Base-by-base conservation (phyloP, 208 protist genomes). In the Wallacemonas rigidus region DNA sequence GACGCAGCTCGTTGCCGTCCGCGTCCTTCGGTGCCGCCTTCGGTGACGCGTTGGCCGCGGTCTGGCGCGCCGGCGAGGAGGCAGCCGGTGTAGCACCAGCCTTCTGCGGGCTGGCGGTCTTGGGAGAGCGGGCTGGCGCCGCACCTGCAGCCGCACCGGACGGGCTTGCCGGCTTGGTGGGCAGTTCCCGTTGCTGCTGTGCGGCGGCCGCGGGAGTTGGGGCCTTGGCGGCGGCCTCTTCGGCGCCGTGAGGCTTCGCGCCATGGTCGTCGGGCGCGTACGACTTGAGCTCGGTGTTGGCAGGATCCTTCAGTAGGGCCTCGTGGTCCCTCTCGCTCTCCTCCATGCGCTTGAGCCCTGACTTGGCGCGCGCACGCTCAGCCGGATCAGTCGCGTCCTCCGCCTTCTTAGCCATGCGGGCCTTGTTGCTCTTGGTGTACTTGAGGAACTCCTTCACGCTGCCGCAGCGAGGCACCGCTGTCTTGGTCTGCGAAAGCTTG, bases 391-490 rank as follows among this genome's bases (percentile, higher is more conserved):
- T 57, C n/a, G 54, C 39, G 17, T 80, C 77, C 43, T 77, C 61
- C 12, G 76, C 5, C 54, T 67, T 71, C 69, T 77, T 73, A 53
- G 76, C 61, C 53, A 82, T 71, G 35, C 57, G 65, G 45, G 76
- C 63, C 44, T 81, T 58, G 36, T 70, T 76, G 40, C 53, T 56
- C 12, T 68, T 71, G 38, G 71, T 69, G 55, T 77, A 79, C 54
- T 69, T 47, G 41, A 89, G 69, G 64, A 88, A 89, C 54, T 85
- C 65, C 67, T 77, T 84, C 47, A 92, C 87, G 72, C 83, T 92
- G 39, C 87, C 87, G 63, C 62, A 69, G 54, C 75, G 83, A 35
- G 75, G 45, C 47, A 71, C 71, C 3, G 71, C 69, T 47, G 77
- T 76, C 58, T 77, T 76, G 26, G 78, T 77, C 58, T 74, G 69